phyloP scores from a whole-genome alignment of 257 asterid genomes.

The Cruciata laevipes region DNA sequence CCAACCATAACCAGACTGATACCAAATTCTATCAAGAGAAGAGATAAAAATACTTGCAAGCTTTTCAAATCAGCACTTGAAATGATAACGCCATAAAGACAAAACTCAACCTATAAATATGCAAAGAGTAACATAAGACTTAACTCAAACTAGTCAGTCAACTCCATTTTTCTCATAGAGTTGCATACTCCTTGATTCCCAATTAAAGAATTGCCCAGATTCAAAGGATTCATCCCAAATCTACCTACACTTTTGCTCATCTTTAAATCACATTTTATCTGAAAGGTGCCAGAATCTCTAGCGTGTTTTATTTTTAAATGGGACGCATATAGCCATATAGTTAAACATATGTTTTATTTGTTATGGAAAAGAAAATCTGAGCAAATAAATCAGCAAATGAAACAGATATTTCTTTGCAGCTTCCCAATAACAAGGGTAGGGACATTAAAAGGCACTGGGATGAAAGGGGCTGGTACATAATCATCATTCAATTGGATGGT shows the following conservation, averaged over 20 bases:
- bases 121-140: background rate
- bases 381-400: background rate
- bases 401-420: background rate
- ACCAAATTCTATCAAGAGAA: background rate
- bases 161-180: background rate
- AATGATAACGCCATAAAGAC: background rate
- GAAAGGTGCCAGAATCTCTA: background rate
- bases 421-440: background rate
- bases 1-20: background rate
- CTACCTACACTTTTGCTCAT: background rate
- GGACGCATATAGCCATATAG: background rate
- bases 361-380: background rate
- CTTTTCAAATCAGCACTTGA: background rate
- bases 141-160: background rate
- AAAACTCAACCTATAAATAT: background rate
- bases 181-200: background rate
- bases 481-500: background rate
- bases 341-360: no score
- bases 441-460: background rate
- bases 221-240: background rate
- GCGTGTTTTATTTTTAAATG: background rate
- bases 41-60: background rate
- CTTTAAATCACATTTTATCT: background rate
- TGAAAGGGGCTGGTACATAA: background rate
- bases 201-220: background rate